Evolutionary conservation across 495 filamentous ascomycete genomes (phyloP).

Genomic region (Achaetomiella virescens): DNA sequence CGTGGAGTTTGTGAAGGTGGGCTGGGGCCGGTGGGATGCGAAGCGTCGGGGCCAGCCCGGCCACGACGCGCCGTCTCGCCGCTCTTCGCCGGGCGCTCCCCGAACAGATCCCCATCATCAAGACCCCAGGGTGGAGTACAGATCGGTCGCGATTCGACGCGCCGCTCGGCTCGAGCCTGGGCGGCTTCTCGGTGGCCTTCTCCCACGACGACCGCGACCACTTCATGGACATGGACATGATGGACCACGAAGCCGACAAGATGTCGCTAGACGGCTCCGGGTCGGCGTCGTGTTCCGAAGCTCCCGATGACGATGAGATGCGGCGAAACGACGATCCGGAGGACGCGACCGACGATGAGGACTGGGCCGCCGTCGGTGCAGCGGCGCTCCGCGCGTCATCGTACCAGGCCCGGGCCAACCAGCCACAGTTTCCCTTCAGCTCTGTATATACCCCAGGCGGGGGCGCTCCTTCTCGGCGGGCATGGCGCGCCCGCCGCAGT

Average conservation of each 20-base stretch:
- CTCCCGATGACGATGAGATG: constrained; percentile 65
- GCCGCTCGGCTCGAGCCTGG: constrained; percentile 53
- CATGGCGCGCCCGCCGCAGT: constrained; percentile 44
- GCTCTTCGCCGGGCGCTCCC: constrained; percentile 41
- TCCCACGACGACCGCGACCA: constrained; percentile 62
- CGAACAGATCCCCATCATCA: constrained; percentile 64
- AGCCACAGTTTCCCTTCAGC: constrained; percentile 33
- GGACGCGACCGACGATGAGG: constrained; percentile 93
- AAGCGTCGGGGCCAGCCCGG: constrained; percentile 60
- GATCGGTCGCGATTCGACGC: constrained; percentile 42
- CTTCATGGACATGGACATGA: constrained; percentile 54
- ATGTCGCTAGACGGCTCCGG: constrained; percentile 81
- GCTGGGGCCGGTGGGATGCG: constrained; percentile 96
- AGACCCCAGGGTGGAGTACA: constrained; percentile 38
- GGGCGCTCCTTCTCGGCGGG: constrained; percentile 43
- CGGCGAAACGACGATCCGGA: constrained; percentile 58
- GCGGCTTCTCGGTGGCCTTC: constrained; percentile 50
- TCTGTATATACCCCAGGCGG: constrained; percentile 43
- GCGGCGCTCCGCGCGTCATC: constrained; percentile 73
- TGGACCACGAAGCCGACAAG: constrained; percentile 86
- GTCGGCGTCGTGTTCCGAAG: constrained; percentile 67
- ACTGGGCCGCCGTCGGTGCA: constrained; percentile 88
- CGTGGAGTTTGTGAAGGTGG: constrained; percentile 90
- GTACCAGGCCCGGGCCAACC: constrained; percentile 36
- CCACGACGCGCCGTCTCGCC: constrained; percentile 42